phyloP scores from a whole-genome alignment of 805 yeast genomes.

The Saccharomycopsis schoenii region DNA sequence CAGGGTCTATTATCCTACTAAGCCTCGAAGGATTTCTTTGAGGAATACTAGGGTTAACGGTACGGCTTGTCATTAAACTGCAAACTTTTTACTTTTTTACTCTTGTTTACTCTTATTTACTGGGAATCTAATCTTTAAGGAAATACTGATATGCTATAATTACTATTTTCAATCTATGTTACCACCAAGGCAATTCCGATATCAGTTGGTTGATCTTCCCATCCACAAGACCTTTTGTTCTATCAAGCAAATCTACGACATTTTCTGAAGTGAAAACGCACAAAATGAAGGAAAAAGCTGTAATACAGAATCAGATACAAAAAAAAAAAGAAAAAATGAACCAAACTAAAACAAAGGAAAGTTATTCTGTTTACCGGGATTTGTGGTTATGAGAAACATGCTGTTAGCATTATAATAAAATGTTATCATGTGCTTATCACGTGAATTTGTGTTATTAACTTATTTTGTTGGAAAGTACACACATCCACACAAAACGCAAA shows the following conservation, averaged over 20 bases:
- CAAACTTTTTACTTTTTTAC: not conserved
- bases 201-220: too few species aligned
- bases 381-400: not conserved
- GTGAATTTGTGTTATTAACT: not conserved
- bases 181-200: too few species aligned
- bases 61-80: not conserved
- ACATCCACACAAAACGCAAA: too few species aligned
- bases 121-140: not conserved
- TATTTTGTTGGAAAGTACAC: not conserved
- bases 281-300: not conserved
- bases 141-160: too few species aligned
- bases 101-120: not conserved
- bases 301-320: not conserved
- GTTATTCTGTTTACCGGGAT: not conserved
- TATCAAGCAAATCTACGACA: too few species aligned
- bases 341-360: not conserved
- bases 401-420: not conserved
- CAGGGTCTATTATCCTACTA: not conserved
- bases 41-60: not conserved
- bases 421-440: not conserved
- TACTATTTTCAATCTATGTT: too few species aligned
- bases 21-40: conserved; percentile 1
- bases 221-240: too few species aligned
- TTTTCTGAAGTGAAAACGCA: not conserved
- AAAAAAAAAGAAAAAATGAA: not conserved